Percentiles rank a stretch among this genome's conserved stretches.
phyloP scores from a whole-genome alignment of 164 flowering plant genomes.

The Pachysandra terminalis region DNA sequence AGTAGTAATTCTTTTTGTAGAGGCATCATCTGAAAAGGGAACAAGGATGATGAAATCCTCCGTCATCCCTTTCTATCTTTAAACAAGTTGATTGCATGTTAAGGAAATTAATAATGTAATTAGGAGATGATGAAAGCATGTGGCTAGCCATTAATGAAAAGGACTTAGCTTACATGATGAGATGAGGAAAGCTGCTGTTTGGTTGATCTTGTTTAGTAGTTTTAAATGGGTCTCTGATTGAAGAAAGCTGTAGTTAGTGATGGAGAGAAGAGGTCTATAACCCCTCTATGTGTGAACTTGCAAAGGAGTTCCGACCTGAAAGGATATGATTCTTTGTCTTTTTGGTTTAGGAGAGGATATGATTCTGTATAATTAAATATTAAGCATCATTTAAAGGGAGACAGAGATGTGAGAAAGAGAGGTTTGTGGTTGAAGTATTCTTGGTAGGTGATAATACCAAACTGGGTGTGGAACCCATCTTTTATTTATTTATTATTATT shows the following conservation, averaged over 20 bases:
- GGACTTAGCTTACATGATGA: slow-evolving; percentile 10
- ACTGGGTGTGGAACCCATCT: too few relatives aligned
- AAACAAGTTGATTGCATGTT: slow-evolving; percentile 25
- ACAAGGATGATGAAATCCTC: slow-evolving; percentile 28
- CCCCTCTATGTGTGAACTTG: too few relatives aligned
- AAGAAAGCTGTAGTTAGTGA: slow-evolving; percentile 7
- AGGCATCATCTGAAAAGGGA: slow-evolving; percentile 18
- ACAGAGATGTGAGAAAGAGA: too few relatives aligned
- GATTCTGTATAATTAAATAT: too few relatives aligned
- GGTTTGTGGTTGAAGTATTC: too few relatives aligned
- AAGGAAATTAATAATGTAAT: too few relatives aligned
- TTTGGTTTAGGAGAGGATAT: too few relatives aligned
- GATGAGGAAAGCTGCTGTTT: neutral
- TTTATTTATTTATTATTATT: too few relatives aligned
- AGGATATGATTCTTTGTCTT: too few relatives aligned
- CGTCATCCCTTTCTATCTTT: slow-evolving; percentile 21
- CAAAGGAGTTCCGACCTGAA: too few relatives aligned
- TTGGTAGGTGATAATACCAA: too few relatives aligned
- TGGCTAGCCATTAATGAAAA: slow-evolving; percentile 30
- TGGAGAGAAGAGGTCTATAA: slow-evolving; percentile 2
- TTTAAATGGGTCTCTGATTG: slow-evolving; percentile 5
- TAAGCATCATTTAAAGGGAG: too few relatives aligned
- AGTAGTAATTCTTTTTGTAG: slow-evolving; percentile 8
- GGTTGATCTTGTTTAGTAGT: slow-evolving; percentile 11
- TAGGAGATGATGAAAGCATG: slow-evolving; percentile 33